Evolutionary conservation across 305 asterid genomes (phyloP).

Genomic region (Plantago lanceolata): DNA sequence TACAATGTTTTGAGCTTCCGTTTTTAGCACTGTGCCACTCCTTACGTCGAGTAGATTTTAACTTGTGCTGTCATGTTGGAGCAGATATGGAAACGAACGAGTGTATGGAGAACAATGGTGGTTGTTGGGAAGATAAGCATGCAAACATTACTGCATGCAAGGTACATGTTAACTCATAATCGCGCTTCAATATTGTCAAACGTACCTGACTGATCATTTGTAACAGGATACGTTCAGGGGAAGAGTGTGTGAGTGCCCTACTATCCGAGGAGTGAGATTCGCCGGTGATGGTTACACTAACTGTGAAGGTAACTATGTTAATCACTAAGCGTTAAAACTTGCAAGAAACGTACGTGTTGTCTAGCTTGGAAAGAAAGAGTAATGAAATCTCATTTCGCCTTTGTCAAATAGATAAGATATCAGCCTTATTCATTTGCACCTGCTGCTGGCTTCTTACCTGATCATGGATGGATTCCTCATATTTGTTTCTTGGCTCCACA

Average conservation of each 20-base stretch:
- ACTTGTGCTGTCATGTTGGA: conserved; percentile 21
- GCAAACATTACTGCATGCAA: conserved; percentile 73
- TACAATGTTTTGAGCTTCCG: too few relatives aligned
- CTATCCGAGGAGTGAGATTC: conserved; percentile 74
- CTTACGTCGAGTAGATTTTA: neutral
- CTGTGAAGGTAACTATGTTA: conserved; percentile 55
- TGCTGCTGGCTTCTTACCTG: neutral
- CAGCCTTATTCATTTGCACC: neutral
- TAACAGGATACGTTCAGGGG: conserved; percentile 87
- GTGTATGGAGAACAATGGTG: conserved; percentile 73
- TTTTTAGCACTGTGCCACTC: neutral
- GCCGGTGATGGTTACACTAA: conserved; percentile 85
- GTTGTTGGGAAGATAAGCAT: conserved; percentile 74
- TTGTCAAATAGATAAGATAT: neutral
- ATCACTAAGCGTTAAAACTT: neutral
- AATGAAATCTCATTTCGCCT: neutral
- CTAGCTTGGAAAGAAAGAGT: neutral
- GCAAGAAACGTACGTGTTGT: neutral
- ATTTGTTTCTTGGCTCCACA: conserved; percentile 28
- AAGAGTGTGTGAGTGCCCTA: conserved; percentile 81
- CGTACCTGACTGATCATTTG: conserved; percentile 13
- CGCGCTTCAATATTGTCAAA: conserved; percentile 14
- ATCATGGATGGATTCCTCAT: neutral
- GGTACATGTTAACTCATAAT: conserved; percentile 28
- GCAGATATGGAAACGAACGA: conserved; percentile 80